These are phyloP conservation scores for Fusarium sp. DNA, from an alignment of 2,329 filamentous ascomycete species.

Conservation along the genomic window DNA sequence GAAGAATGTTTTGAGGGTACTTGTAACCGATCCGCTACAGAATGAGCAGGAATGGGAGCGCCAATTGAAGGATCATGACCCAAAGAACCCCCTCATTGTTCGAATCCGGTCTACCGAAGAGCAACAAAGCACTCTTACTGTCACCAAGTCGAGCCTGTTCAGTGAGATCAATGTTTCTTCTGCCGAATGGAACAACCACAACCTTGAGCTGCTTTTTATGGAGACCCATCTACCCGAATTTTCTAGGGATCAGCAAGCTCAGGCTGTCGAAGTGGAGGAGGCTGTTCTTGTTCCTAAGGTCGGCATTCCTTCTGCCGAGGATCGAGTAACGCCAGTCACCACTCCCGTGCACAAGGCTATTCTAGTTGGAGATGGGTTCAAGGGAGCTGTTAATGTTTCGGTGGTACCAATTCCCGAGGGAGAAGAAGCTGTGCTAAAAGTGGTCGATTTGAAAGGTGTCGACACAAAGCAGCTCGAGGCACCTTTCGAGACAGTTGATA, in stretches of 20 bases:
- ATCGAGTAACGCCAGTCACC: constrained; percentile 76
- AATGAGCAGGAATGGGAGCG: constrained; percentile 77
- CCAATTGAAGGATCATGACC: constrained; percentile 68
- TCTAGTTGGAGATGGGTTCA: constrained; percentile 80
- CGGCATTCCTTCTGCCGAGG: constrained; percentile 77
- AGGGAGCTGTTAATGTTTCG: constrained; percentile 72
- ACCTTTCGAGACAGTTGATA: constrained; percentile 73
- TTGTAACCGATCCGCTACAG: constrained; percentile 79
- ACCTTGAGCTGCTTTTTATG: constrained; percentile 75
- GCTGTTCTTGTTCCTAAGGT: constrained; percentile 82
- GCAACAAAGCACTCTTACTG: constrained; percentile 49
- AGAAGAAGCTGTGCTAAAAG: constrained; percentile 64
- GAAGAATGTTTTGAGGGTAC: constrained; percentile 76
- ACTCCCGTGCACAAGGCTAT: constrained; percentile 89
- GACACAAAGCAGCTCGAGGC: constrained; percentile 55
- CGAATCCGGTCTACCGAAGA: constrained; percentile 61
- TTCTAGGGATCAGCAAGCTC: constrained; percentile 51
- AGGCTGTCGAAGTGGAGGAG: constrained; percentile 67
- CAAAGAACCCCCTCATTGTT: constrained; percentile 73
- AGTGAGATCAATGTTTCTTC: constrained; percentile 75
- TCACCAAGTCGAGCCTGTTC: constrained; percentile 59
- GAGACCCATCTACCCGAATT: constrained; percentile 61
- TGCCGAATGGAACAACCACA: constrained; percentile 71
- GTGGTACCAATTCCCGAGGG: constrained; percentile 59
- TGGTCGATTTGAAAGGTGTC: constrained; percentile 70